Percentiles rank a stretch among this genome's conserved stretches.
phyloP scores from a whole-genome alignment of 2,329 filamentous ascomycete species.

The Drechmeria coniospora region DNA sequence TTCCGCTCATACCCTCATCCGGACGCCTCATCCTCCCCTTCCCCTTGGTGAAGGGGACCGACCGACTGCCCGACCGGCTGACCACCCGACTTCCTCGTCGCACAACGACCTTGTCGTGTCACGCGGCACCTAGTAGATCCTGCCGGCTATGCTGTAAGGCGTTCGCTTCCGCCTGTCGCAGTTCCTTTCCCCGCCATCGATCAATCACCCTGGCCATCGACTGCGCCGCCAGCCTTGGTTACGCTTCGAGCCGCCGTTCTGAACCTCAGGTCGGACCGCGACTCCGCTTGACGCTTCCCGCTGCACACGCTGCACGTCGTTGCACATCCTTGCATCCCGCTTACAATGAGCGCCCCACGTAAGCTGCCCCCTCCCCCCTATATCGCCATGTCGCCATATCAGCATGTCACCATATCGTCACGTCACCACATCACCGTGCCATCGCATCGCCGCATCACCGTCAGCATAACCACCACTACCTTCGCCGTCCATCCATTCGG shows the following conservation, averaged over 20 bases:
- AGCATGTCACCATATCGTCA: too few species aligned
- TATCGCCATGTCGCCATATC: not conserved
- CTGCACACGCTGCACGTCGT: too few species aligned
- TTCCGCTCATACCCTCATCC: too few species aligned
- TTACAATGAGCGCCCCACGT: slow-evolving; percentile 4
- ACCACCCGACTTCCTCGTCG: too few species aligned
- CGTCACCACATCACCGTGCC: too few species aligned
- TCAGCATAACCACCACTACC: too few species aligned
- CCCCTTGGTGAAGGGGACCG: too few species aligned
- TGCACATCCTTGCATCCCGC: not conserved
- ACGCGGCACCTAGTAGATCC: not conserved
- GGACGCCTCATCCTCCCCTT: too few species aligned
- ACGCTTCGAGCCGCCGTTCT: not conserved
- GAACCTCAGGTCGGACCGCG: not conserved
- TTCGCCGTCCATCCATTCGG: too few species aligned
- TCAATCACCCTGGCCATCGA: not conserved
- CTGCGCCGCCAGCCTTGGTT: not conserved
- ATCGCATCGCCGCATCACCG: too few species aligned
- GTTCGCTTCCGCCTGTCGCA: not conserved
- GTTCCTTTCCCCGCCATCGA: not conserved
- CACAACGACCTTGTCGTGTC: too few species aligned
- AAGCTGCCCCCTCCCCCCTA: not conserved
- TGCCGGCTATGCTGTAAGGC: slow-evolving; percentile 5
- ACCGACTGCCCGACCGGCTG: too few species aligned
- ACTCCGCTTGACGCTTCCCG: not conserved